Base-by-base conservation (phyloP, 805 yeast species). In the Priceomyces carsonii region DNA sequence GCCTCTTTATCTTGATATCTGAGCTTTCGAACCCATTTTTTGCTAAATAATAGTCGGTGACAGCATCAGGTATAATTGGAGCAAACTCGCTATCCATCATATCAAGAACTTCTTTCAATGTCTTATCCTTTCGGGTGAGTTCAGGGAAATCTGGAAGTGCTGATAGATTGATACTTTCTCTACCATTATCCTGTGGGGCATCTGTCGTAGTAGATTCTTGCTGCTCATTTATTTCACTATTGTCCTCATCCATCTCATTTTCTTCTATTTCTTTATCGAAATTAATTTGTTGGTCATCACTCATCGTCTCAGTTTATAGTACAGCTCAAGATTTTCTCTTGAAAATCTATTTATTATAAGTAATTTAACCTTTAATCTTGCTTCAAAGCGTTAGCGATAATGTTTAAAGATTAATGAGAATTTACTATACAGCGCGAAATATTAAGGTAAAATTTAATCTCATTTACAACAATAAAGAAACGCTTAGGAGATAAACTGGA, bases 31-130 rank as follows among this genome's bases (percentile, higher is more conserved):
- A 81, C 25, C 97, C 97, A 43, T 88, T 83, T 51, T 83, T 82
- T 16, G 87, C 78, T 34, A 91, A 63, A 51, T 91, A 93, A 57
- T 89, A 93, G 54, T 91, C 97, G 0, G 96, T 85, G 8, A 93
- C 97, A 0, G 95, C 90, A 56, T 93, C 98, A 0, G 99, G 99
- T 26, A 93, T 93, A 21, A 91, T 82, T 2, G 99, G 99, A 3
- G 96, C 87, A 56, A 82, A 88, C 40, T 89, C 96, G 3, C 63
- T 70, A 45, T 88, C 95, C 91, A 93, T 83, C 71, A 89, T 69
- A 21, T 82, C 84, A 18, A 93, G 68, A 22, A 93, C 81, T 48
- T 93, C 98, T 48, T 82, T 79, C 35, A 93, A 65, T 0, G 93
- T 81, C 51, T 85, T 85, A 53, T 88, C 95, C 48, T 84, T 83